Conservation (phyloP, 306 rosid genomes). For the Castanea mollissima region DNA sequence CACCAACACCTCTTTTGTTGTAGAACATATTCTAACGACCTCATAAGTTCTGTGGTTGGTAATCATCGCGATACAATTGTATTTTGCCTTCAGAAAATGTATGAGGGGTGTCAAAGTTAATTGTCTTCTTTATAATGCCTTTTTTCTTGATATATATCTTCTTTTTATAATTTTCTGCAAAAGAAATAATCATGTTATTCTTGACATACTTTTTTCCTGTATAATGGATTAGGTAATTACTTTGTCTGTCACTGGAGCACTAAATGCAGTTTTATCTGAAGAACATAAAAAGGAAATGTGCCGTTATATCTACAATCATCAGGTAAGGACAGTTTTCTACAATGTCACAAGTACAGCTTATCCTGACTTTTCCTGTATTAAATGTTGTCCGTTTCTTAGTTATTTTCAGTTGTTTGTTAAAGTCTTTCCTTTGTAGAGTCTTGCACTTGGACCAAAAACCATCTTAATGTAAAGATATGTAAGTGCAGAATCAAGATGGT, state of each 20-base stretch:
- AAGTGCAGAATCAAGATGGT: constrained; percentile 80
- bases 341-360: background rate
- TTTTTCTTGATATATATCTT: background rate
- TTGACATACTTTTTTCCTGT: constrained; percentile 7
- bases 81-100: background rate
- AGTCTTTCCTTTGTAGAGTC: background rate
- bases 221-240: constrained; percentile 53
- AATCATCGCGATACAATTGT: background rate
- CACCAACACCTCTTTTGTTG: constrained; percentile 1
- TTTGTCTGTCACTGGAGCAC: constrained; percentile 67
- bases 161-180: background rate
- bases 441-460: background rate
- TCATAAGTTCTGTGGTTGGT: background rate
- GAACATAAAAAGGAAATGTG: constrained; percentile 77
- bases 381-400: background rate
- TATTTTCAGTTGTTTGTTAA: background rate
- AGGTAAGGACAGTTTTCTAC: constrained; percentile 36
- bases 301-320: constrained; percentile 82
- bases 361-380: background rate
- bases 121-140: too few species aligned
- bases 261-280: constrained; percentile 68
- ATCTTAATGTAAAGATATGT: constrained; percentile 18
- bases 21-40: constrained; percentile 12
- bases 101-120: background rate
- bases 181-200: constrained; percentile 1